Conservation (phyloP, 2,329 filamentous ascomycete genomes). For the Ophiocordyceps sinensis region DNA sequence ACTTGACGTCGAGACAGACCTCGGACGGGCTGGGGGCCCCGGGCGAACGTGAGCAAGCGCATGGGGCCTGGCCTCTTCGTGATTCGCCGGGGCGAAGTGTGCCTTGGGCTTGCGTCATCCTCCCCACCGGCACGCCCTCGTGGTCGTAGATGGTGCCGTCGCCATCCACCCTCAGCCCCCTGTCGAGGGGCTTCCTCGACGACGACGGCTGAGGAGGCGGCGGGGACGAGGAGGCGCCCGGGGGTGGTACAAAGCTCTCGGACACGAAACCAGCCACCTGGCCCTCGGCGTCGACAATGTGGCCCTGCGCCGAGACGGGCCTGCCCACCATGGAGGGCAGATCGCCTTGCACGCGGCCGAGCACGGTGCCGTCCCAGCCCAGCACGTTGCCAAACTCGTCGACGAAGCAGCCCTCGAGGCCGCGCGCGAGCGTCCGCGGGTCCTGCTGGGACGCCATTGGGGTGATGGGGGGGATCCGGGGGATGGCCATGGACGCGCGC, state of each 20-base stretch:
- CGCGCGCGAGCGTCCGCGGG: slow-evolving; percentile 11
- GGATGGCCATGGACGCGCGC: slow-evolving; percentile 16
- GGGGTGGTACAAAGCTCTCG: slow-evolving; percentile 35
- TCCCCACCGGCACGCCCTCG: slow-evolving; percentile 44
- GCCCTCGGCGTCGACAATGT: slow-evolving; percentile 60
- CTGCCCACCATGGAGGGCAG: slow-evolving; percentile 39
- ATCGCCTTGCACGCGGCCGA: slow-evolving; percentile 38
- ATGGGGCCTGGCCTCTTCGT: neutral
- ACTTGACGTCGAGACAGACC: slow-evolving; percentile 42
- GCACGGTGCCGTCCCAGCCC: slow-evolving; percentile 31
- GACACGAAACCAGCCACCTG: slow-evolving; percentile 65
- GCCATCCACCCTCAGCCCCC: slow-evolving; percentile 39
- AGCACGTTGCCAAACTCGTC: slow-evolving; percentile 41
- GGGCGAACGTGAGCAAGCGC: slow-evolving; percentile 8
- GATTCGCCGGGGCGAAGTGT: slow-evolving; percentile 14
- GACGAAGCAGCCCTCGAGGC: slow-evolving; percentile 31
- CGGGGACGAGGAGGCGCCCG: slow-evolving; percentile 15
- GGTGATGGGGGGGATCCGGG: slow-evolving; percentile 27
- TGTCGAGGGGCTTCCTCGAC: slow-evolving; percentile 33
- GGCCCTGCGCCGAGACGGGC: slow-evolving; percentile 28
- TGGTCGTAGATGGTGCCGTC: slow-evolving; percentile 43
- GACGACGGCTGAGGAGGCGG: neutral
- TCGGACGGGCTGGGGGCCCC: slow-evolving; percentile 31
- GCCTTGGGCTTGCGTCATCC: slow-evolving; percentile 35
- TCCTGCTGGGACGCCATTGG: slow-evolving; percentile 20